Conservation (phyloP, 1,284 basidiomycete genomes). For the Wallemia mellicola region DNA sequence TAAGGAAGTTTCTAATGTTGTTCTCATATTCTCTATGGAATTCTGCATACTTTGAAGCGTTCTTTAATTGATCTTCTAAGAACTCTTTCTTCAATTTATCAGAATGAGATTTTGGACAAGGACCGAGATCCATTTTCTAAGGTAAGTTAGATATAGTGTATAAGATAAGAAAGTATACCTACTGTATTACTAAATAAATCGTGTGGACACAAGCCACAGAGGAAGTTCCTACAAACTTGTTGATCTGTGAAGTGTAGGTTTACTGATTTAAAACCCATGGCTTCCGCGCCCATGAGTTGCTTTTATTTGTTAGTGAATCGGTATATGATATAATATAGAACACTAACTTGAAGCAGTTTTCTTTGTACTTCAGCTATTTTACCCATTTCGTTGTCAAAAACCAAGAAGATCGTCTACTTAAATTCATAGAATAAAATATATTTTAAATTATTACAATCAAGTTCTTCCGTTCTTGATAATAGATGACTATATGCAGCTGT, state of each 20-base stretch:
- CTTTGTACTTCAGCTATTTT: slow-evolving; percentile 68
- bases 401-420: background rate
- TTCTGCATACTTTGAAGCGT: slow-evolving; percentile 38
- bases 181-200: slow-evolving; percentile 95
- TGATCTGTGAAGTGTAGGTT: slow-evolving; percentile 86
- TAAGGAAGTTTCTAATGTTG: slow-evolving; percentile 81
- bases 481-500: background rate
- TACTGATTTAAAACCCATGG: slow-evolving; percentile 74
- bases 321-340: slow-evolving; percentile 2
- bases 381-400: slow-evolving; percentile 25
- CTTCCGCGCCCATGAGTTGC: slow-evolving; percentile 99
- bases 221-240: slow-evolving; percentile 96
- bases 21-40: slow-evolving; percentile 86
- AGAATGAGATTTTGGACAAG: slow-evolving; percentile 87
- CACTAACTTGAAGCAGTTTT: slow-evolving; percentile 53
- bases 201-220: slow-evolving; percentile 93
- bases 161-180: slow-evolving; percentile 14
- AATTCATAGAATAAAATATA: background rate
- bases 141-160: background rate
- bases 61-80: slow-evolving; percentile 40
- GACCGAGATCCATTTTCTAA: slow-evolving; percentile 98
- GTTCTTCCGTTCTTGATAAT: background rate
- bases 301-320: slow-evolving; percentile 13
- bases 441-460: background rate
- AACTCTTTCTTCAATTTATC: slow-evolving; percentile 82